A percentile compares a stretch with the other conserved stretches of the same genome.
phyloP scores from a whole-genome alignment of 805 yeast genomes.

The Starmera dryadoides region DNA sequence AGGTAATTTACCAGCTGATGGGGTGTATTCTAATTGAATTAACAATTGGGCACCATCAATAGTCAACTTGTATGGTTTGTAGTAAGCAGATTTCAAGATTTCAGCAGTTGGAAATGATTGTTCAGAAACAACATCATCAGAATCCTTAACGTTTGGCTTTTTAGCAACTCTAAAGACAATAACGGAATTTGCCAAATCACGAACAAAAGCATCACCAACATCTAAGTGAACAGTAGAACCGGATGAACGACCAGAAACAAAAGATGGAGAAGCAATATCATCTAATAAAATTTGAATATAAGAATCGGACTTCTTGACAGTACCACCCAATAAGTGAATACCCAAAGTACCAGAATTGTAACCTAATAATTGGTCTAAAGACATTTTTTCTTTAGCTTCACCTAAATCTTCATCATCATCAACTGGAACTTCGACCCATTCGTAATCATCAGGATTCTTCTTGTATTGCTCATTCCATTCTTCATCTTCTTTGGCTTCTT shows the following conservation, averaged over 20 bases:
- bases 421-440: conserved; percentile 46
- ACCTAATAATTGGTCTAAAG: conserved; percentile 44
- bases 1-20: conserved; percentile 46
- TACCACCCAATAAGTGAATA: conserved; percentile 45
- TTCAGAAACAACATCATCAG: conserved; percentile 46
- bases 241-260: conserved; percentile 40
- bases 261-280: conserved; percentile 54
- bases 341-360: conserved; percentile 59
- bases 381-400: conserved; percentile 34
- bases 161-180: conserved; percentile 51
- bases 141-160: conserved; percentile 37
- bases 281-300: conserved; percentile 58
- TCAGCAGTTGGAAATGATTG: conserved; percentile 42
- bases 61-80: conserved; percentile 36
- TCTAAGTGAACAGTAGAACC: conserved; percentile 40
- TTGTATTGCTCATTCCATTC: conserved; percentile 44
- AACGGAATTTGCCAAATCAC: conserved; percentile 62
- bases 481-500: conserved; percentile 27
- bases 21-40: conserved; percentile 53
- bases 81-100: conserved; percentile 42
- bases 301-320: conserved; percentile 37
- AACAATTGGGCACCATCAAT: conserved; percentile 35
- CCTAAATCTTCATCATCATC: conserved; percentile 31
- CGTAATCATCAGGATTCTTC: conserved; percentile 54
- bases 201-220: conserved; percentile 53